Percentiles rank a stretch among this genome's conserved stretches.
phyloP scores from a whole-genome alignment of 148 eudicot genomes.

The Rhododendron ovatum region DNA sequence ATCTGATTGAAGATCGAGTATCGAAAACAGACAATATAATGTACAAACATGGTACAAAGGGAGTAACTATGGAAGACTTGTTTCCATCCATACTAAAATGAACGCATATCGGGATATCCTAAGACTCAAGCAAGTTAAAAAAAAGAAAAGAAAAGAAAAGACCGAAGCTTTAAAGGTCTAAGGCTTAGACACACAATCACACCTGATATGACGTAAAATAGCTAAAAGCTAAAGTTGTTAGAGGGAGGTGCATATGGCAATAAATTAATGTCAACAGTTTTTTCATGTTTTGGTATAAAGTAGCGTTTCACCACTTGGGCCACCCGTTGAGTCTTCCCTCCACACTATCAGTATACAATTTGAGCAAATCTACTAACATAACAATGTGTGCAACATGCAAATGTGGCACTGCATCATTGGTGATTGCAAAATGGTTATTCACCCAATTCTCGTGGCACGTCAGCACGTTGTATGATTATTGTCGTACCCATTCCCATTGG shows the following conservation, averaged over 20 bases:
- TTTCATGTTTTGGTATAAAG: background rate
- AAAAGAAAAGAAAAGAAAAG: too few species aligned
- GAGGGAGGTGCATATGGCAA: background rate
- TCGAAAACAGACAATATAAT: too few species aligned
- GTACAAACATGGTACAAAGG: too few species aligned
- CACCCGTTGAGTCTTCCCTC: background rate
- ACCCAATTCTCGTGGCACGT: background rate
- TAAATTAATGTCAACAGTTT: background rate
- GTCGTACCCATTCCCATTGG: background rate
- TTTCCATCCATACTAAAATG: background rate
- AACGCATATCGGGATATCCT: too few species aligned
- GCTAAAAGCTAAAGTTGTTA: background rate
- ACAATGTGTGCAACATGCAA: background rate
- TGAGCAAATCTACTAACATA: too few species aligned
- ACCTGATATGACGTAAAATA: background rate
- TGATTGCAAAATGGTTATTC: background rate
- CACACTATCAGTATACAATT: background rate
- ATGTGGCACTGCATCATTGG: background rate
- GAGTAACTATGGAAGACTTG: too few species aligned
- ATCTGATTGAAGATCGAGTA: too few species aligned
- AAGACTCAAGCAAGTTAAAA: background rate
- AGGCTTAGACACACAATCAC: background rate
- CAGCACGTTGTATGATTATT: background rate
- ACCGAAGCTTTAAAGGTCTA: too few species aligned
- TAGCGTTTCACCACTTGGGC: background rate